Base-by-base conservation (phyloP, 2,329 filamentous ascomycete genomes). In the Fusarium multiceps region DNA sequence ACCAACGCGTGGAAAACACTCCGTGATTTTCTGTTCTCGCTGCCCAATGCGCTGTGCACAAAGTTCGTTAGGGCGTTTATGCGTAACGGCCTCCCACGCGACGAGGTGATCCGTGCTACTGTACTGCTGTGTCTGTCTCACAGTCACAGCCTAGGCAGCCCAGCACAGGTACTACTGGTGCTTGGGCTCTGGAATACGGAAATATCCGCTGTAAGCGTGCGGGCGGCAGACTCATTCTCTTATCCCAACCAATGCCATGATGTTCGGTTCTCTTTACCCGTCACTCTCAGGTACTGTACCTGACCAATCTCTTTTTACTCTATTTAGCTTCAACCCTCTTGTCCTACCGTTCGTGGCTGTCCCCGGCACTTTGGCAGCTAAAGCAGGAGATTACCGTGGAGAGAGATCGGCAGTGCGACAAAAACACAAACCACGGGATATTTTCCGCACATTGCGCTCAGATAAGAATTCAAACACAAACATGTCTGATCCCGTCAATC, bases 381-480 rank as follows among this genome's bases (percentile, higher is more conserved):
- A 18, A 20, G 21, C 61, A 63, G 62, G 69, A 72, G 57, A 72
- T 72, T 72, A 14, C 66, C 10, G 18, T 67, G 69, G 69, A 53
- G 55, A 49, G 37, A 63, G 69, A 72, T 72, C 69, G 32, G 45
- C 68, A 63, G 34, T 66, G 28, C 23, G 11, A 48, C 55, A 34
- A 18, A 43, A 41, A 43, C 48, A 28, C 43, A n/a, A 18, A 27
- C 11, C 32, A 37, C 20, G 65, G 42, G 20, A 23, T 18, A 28
- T 50, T 20, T 54, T 46, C 59, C 62, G 49, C 37, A 45, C 14
- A 20, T 37, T 13, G 23, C 63, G 23, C 28, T 45, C 37, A 23
- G 43, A 40, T 42, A 34, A n/a, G 23, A 14, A 8, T 7, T 10
- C 37, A 20, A n/a, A 32, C 25, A 30, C 20, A 25, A 16, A 23